Conservation (phyloP, 2,329 filamentous ascomycete species). For the Rhinocladiella similis region DNA sequence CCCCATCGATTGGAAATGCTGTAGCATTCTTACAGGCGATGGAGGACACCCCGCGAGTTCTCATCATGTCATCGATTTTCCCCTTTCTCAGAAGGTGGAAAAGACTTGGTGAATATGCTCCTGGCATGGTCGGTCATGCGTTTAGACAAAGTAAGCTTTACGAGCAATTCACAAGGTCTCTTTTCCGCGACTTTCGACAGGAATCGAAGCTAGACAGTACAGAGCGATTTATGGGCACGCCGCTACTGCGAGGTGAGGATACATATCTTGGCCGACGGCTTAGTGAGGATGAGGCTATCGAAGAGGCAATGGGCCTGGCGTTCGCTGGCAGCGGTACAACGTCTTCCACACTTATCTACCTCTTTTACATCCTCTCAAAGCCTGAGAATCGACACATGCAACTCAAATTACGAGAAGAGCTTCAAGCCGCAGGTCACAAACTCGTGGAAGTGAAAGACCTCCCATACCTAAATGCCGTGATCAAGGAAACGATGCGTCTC, state of each 20-base stretch:
- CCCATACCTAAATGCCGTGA: slow-evolving; percentile 27
- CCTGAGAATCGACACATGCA: neutral
- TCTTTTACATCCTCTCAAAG: slow-evolving; percentile 6
- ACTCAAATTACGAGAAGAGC: slow-evolving; percentile 6
- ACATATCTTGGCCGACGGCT: slow-evolving; percentile 6
- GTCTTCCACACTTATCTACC: slow-evolving; percentile 7
- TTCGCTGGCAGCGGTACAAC: slow-evolving; percentile 20
- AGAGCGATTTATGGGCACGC: slow-evolving; percentile 7
- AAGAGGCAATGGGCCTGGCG: slow-evolving; percentile 12
- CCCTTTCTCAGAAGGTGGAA: no score
- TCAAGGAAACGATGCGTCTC: slow-evolving; percentile 29
- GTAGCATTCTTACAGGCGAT: neutral
- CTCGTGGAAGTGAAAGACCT: slow-evolving; percentile 3
- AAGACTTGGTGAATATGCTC: no score
- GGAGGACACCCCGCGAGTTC: neutral
- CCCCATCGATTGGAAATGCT: neutral
- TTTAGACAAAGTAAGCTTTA: no score
- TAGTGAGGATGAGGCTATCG: slow-evolving; percentile 8
- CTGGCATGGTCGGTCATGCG: no score
- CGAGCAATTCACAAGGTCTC: no score
- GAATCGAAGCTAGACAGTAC: neutral
- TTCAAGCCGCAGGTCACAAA: neutral
- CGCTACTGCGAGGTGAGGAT: slow-evolving; percentile 7
- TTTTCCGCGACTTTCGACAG: neutral
- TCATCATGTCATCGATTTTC: no score